Evolutionary conservation across 2,329 filamentous ascomycete species (phyloP), one percentile per base, ranked within the genome.

Genomic region (Seiridium unicorne): DNA sequence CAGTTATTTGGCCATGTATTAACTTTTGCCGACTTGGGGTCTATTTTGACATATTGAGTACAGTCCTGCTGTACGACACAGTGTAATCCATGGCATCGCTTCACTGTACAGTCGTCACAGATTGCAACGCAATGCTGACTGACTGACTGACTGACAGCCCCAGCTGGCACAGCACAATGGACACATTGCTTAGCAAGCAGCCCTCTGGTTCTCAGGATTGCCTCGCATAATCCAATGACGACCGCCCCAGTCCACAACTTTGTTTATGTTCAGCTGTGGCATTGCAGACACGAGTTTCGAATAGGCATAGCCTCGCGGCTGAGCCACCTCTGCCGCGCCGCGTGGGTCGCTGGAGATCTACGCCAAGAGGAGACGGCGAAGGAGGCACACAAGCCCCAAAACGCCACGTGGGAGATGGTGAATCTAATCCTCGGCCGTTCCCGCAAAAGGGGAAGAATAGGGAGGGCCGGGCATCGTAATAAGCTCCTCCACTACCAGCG

Each of bases 361-460:
- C 38, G 38, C 38, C 13, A 42, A 42, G 13, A 42, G 7, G 38
- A 42, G 38, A 42, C 38, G 7, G 38, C 18, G 32, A 34, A 36
- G 46, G 46, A 13, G 32, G 34, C 10, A 51, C 26, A 34, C 49
- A 51, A 13, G 34, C 32, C 49, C 34, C 49, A 38, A n/a, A 10
- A n/a, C 49, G 49, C 49, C 49, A 53, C 49, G 49, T 53, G 49
- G 49, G 49, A 35, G 38, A n/a, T 42, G 38, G 13, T 42, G 13
- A 53, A 53, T 53, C 32, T 35, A 53, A 51, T n/a, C 35, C 49
- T 53, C 49, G 49, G 49, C 49, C 49, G 32, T 53, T 53, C 49
- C 49, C 49, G 49, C 35, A 18, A n/a, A 31, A 49, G 18, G 47
- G 26, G 47, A 18, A 49, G 35, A 49, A 49, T 26, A 32, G 47